Evolutionary conservation across 306 rosid species (phyloP).

Genomic region (Acacia crassicarpa): DNA sequence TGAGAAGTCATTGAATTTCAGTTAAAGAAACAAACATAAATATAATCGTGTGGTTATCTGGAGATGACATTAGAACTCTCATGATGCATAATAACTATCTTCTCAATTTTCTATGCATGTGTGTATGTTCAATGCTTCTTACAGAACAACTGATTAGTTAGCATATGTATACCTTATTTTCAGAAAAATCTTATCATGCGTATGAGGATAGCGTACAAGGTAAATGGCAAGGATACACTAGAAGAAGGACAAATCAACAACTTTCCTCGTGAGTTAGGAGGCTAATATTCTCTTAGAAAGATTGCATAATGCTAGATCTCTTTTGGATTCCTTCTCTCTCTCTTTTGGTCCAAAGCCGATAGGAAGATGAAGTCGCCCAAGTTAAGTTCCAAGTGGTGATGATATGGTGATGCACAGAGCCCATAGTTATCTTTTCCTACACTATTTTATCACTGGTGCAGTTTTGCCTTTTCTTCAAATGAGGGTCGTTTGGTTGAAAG

Average conservation of each 20-base stretch:
- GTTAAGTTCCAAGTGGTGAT: slow-evolving; percentile 20
- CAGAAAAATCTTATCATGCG: slow-evolving; percentile 99
- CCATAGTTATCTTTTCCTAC: background rate
- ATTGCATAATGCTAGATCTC: background rate
- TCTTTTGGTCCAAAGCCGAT: background rate
- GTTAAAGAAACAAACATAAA: slow-evolving; percentile 13
- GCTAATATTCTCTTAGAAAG: slow-evolving; percentile 19
- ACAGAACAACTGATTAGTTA: slow-evolving; percentile 33
- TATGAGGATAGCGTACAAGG: slow-evolving; percentile 88
- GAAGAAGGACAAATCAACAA: slow-evolving; percentile 93
- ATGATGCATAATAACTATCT: slow-evolving; percentile 5
- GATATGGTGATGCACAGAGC: slow-evolving; percentile 39
- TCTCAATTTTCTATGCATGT: slow-evolving; percentile 10
- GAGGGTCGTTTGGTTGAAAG: slow-evolving; percentile 42
- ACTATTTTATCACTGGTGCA: slow-evolving; percentile 27
- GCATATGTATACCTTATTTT: slow-evolving; percentile 31
- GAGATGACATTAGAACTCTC: slow-evolving; percentile 31
- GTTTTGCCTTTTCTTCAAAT: slow-evolving; percentile 34
- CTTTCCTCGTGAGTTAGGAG: slow-evolving; percentile 82
- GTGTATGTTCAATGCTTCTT: slow-evolving; percentile 17
- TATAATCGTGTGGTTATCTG: slow-evolving; percentile 13
- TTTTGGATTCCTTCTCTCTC: background rate
- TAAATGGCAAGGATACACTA: slow-evolving; percentile 74
- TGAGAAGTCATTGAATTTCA: slow-evolving; percentile 12
- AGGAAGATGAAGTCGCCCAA: background rate